These are phyloP conservation scores for Saraca asoca DNA, from an alignment of 331 rosid species.

Conservation along the genomic window DNA sequence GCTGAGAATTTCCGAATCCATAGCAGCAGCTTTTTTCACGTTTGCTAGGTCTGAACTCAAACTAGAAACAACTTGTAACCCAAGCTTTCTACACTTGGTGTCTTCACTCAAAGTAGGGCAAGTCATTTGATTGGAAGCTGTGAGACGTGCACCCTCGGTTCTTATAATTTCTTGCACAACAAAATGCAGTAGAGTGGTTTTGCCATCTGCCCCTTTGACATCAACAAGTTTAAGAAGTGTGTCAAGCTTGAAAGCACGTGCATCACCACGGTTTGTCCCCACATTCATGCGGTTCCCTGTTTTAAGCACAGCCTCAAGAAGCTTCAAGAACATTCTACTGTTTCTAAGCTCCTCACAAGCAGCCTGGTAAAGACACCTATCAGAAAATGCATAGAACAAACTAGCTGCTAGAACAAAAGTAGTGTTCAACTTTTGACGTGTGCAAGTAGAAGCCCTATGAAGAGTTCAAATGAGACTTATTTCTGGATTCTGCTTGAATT, in stretches of 20 bases:
- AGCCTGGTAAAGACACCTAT: constrained; percentile 46
- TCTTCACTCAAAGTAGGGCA: constrained; percentile 57
- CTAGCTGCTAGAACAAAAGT: constrained; percentile 2
- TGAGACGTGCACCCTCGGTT: constrained; percentile 77
- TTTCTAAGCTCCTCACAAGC: constrained; percentile 92
- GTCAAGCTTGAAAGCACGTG: constrained; percentile 96
- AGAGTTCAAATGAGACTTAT: background rate
- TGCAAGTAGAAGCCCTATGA: background rate
- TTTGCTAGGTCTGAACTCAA: constrained; percentile 76
- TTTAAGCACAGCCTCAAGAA: constrained; percentile 95
- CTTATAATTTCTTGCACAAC: constrained; percentile 96
- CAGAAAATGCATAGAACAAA: constrained; percentile 17
- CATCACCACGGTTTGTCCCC: constrained; percentile 97
- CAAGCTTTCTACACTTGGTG: constrained; percentile 75
- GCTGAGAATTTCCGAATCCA: constrained; percentile 82
- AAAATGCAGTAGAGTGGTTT: constrained; percentile 88
- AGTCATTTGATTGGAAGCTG: constrained; percentile 44
- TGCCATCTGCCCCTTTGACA: constrained; percentile 90
- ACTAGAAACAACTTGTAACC: constrained; percentile 82
- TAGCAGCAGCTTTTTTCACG: constrained; percentile 90
- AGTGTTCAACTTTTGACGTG: background rate
- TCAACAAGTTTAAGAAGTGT: constrained; percentile 93
- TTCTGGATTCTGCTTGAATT: too few species aligned
- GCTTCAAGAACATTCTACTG: constrained; percentile 94
- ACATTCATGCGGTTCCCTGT: constrained; percentile 98